Base-by-base conservation (phyloP, 768 basidiomycete species). In the Fomitopsis serialis region DNA sequence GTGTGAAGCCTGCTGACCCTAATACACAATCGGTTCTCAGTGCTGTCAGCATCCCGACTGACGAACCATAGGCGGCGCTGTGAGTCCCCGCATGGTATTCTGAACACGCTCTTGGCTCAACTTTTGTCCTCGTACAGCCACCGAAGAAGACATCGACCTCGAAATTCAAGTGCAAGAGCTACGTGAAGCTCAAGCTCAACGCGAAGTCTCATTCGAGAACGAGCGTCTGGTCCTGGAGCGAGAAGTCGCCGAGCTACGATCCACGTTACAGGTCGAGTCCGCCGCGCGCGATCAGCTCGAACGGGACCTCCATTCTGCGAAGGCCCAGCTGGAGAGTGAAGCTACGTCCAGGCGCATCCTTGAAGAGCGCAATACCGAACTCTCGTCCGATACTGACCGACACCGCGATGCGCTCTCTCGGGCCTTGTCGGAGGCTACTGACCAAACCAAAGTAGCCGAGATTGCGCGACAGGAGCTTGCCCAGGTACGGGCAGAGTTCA, bases 91-190 rank as follows among this genome's bases (percentile, higher is more conserved):
- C 44, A 22, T 35, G 29, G 24, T 45, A 17, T 45, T 24, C 7
- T 45, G 40, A 36, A 43, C 21, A 37, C 29, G 48, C 23, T 46
- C 17, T 7, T 17, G 13, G 34, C 47, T 48, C 12, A 48, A 47
- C 49, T 9, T 43, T 42, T 13, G 5, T 32, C 29, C 29, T 32
- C n/a, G 29, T 29, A 40, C 58, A 91, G 89, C 82, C 21, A 78
- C 81, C 3, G 87, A 88, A 64, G 86, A 88, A 52, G 87, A 88
- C 52, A 80, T 84, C 52, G 89, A 90, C 57, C 73, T 91, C 4
- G 71, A 81, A 7, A 78, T 86, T 53, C 85, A 88, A 57, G 77
- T 94, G 15, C 81, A 77, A 1, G 73, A 74, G 3, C 66, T 79
- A 1, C 79, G 84, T 59, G 80, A 84, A 52, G 74, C 77, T 17